Evolutionary conservation across 169 alveolate genomes (phyloP).

Genomic region (Eimeria acervulina): DNA sequence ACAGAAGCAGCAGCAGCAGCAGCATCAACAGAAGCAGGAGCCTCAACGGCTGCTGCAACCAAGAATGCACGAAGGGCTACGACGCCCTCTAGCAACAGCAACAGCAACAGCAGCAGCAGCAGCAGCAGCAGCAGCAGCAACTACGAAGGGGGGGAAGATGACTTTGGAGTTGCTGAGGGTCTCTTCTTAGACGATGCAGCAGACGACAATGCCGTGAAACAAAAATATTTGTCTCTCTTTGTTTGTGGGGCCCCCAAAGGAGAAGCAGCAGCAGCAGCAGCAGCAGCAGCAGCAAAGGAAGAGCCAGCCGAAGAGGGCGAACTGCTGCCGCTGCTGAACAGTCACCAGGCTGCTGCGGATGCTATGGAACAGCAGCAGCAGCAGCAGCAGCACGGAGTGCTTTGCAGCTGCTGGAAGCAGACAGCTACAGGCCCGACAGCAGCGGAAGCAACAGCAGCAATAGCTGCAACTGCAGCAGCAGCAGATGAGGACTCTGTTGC

Average conservation of each 20-base stretch:
- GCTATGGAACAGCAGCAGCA: neutral
- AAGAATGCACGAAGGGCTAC: no score
- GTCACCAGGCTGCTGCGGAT: no score
- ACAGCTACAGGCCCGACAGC: neutral
- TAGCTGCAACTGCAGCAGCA: neutral
- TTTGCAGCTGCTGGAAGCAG: neutral
- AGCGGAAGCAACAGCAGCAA: no score
- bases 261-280: constrained; percentile 5
- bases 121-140: no score
- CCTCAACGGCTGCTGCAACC: neutral
- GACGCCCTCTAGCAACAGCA: no score
- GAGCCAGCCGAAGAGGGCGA: no score
- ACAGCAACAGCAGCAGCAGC: no score
- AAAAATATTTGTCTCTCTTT: no score
- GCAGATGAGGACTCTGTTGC: neutral
- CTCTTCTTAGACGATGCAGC: neutral
- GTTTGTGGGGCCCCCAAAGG: neutral
- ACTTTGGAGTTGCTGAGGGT: no score
- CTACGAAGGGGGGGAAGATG: no score
- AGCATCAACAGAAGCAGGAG: neutral
- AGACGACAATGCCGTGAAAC: neutral
- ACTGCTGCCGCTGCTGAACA: no score
- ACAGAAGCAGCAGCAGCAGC: constrained; percentile 2
- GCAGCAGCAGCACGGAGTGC: neutral
- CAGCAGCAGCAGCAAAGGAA: neutral